phyloP scores from a whole-genome alignment of 225 moss, liverwort and hornwort species.

The Polytrichum commune region DNA sequence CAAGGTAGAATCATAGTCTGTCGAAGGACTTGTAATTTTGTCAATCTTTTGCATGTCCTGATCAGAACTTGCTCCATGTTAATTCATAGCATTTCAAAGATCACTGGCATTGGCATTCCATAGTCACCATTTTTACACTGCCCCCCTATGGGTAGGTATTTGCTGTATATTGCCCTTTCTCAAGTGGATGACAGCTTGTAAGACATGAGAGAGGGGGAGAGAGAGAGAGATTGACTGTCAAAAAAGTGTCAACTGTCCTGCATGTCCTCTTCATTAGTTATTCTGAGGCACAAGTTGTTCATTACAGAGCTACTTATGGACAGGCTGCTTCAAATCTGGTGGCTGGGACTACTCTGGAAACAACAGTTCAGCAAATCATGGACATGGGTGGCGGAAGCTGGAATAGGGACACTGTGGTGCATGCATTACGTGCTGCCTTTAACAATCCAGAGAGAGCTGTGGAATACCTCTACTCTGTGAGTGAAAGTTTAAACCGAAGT shows the following conservation, averaged over 20 bases:
- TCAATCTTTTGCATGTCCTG: no score
- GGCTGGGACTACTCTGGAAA: conserved; percentile 51
- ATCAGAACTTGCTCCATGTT: no score
- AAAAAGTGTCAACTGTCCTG: neutral
- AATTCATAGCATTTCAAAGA: no score
- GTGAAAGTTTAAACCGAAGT: neutral
- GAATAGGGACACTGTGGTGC: conserved; percentile 65
- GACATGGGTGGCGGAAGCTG: conserved; percentile 76
- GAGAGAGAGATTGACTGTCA: neutral
- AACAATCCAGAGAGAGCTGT: conserved; percentile 78
- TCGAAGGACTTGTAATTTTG: no score
- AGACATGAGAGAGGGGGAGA: neutral
- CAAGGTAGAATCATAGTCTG: no score
- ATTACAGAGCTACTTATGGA: conserved; percentile 43
- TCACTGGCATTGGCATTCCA: no score
- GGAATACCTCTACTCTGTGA: conserved; percentile 67
- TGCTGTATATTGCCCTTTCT: neutral
- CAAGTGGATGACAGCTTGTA: neutral
- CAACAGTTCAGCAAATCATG: conserved; percentile 61
- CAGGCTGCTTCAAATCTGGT: conserved; percentile 69
- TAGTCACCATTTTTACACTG: no score
- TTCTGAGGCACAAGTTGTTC: neutral
- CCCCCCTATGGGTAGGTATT: neutral
- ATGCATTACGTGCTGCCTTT: conserved; percentile 66
- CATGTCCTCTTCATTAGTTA: neutral